These are phyloP conservation scores for Apodospora peruviana DNA, from an alignment of 495 filamentous ascomycete species.

Conservation along the genomic window DNA sequence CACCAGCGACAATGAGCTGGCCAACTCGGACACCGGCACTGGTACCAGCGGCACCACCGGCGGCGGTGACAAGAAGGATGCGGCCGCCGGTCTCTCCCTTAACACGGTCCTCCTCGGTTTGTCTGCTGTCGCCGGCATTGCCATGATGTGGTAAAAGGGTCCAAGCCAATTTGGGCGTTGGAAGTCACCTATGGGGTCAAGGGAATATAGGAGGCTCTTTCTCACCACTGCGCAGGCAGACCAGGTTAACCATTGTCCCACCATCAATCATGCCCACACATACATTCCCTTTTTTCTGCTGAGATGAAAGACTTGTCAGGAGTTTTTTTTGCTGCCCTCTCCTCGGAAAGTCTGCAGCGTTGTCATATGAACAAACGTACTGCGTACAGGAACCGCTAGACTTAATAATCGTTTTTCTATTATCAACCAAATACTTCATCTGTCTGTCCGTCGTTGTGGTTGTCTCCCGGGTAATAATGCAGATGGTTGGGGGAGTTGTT, in stretches of 20 bases:
- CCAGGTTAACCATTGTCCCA: not conserved
- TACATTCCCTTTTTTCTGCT: conserved; percentile 13
- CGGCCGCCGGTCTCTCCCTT: conserved; percentile 24
- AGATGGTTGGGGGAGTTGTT: not conserved
- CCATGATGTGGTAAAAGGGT: conserved; percentile 22
- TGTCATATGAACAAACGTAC: conserved; percentile 16
- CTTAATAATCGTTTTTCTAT: conserved; percentile 28
- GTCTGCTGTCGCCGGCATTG: conserved; percentile 31
- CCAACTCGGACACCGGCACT: conserved; percentile 35
- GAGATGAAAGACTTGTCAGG: conserved; percentile 12
- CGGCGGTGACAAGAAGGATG: conserved; percentile 21
- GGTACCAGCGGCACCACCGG: conserved; percentile 17
- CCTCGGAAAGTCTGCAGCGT: conserved; percentile 1
- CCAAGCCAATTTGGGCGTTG: conserved; percentile 1
- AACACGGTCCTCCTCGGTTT: conserved; percentile 36
- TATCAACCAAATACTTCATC: not conserved
- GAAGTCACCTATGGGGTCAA: conserved; percentile 1
- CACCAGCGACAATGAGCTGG: conserved; percentile 36
- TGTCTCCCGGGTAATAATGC: no score
- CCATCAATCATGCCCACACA: not conserved
- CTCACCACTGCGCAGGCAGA: not conserved
- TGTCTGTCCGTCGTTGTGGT: not conserved
- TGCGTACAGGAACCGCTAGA: conserved; percentile 26
- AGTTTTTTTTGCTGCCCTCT: conserved; percentile 10
- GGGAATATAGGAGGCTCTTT: conserved; percentile 1